Percentiles rank a stretch among this genome's conserved stretches.
Evolutionary conservation across 768 basidiomycete species (phyloP).

Genomic region (Tricholoma hemisulphureum): DNA sequence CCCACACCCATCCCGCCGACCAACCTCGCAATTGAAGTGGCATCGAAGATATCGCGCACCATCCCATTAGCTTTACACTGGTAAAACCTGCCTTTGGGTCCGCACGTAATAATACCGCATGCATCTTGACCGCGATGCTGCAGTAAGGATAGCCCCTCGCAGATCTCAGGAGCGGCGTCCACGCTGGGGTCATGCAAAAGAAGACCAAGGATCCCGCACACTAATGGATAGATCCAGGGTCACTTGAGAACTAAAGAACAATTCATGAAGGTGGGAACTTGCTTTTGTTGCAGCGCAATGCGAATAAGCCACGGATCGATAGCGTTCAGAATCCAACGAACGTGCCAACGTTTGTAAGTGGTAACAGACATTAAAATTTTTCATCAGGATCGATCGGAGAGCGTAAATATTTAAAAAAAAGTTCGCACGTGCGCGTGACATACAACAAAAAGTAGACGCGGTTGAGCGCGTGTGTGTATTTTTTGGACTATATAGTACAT

Average conservation of each 20-base stretch:
- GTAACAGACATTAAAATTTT: conserved; percentile 3
- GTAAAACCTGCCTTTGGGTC: conserved; percentile 90
- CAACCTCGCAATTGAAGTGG: conserved; percentile 68
- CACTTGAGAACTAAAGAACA: no score
- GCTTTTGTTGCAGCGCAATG: conserved; percentile 5
- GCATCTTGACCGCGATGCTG: conserved; percentile 99
- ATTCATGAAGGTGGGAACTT: neutral
- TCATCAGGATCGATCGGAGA: neutral
- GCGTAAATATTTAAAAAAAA: neutral
- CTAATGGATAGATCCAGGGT: conserved; percentile 24
- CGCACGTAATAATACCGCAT: conserved; percentile 95
- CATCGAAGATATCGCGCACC: conserved; percentile 96
- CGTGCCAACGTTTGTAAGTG: neutral
- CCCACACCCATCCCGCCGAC: conserved; percentile 97
- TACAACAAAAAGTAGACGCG: conserved; percentile 40
- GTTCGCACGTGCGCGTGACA: neutral
- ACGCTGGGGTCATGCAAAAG: conserved; percentile 74
- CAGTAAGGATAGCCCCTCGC: conserved; percentile 90
- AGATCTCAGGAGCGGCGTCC: conserved; percentile 84
- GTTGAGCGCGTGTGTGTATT: conserved; percentile 70
- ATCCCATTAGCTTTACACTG: conserved; percentile 99
- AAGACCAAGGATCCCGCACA: conserved; percentile 94
- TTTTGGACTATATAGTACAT: conserved; percentile 41
- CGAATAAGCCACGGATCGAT: neutral
- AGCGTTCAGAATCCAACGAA: neutral